phyloP scores from a whole-genome alignment of 2,329 filamentous ascomycete genomes.

The Aulographum hederae region DNA sequence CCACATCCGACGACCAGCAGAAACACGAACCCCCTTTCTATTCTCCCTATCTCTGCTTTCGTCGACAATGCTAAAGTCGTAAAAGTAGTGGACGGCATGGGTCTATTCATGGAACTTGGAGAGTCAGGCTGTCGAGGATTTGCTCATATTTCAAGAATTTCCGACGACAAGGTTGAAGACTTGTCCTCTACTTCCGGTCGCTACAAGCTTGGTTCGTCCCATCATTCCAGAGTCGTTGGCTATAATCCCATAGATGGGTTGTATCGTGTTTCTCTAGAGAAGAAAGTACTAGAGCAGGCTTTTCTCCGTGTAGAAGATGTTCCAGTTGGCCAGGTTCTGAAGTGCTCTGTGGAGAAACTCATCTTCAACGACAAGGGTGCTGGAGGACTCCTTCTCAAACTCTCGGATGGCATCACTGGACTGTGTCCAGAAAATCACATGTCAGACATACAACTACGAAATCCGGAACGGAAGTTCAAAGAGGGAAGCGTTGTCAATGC shows the following conservation, averaged over 20 bases:
- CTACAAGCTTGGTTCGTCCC: slow-evolving; percentile 60
- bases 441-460: slow-evolving; percentile 69
- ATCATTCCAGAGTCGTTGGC: slow-evolving; percentile 65
- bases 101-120: slow-evolving; percentile 61
- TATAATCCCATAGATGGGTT: slow-evolving; percentile 78
- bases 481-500: slow-evolving; percentile 73
- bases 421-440: slow-evolving; percentile 77
- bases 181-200: slow-evolving; percentile 60
- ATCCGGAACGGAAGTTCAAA: slow-evolving; percentile 91
- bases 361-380: slow-evolving; percentile 57
- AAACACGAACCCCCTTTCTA: slow-evolving; percentile 32
- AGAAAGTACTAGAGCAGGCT: slow-evolving; percentile 64
- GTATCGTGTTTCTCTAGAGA: slow-evolving; percentile 71
- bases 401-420: slow-evolving; percentile 78
- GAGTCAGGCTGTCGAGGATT: slow-evolving; percentile 58
- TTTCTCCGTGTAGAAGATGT: slow-evolving; percentile 90
- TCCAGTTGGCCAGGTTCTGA: slow-evolving; percentile 60
- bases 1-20: slow-evolving; percentile 16
- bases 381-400: slow-evolving; percentile 60
- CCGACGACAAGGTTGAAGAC: slow-evolving; percentile 75
- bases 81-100: slow-evolving; percentile 62
- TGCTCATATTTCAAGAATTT: slow-evolving; percentile 83
- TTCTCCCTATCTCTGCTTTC: slow-evolving; percentile 53
- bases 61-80: slow-evolving; percentile 63
- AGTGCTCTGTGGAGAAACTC: slow-evolving; percentile 70